Percentiles rank a stretch among this genome's conserved stretches.
phyloP scores from a whole-genome alignment of 805 yeast species.

The Schwanniomyces vanrijiae region DNA sequence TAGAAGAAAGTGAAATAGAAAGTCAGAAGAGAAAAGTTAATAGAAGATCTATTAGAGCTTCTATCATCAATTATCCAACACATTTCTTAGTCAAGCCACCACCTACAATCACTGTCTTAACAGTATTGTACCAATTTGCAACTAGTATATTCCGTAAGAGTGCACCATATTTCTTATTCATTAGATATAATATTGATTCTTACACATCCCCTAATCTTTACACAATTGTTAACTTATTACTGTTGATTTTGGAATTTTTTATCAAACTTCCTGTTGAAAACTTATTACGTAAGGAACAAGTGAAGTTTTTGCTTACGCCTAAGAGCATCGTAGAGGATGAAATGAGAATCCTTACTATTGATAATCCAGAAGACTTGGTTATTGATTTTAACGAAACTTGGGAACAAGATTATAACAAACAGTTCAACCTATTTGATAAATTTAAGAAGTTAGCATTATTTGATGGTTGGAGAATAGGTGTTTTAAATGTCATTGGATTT shows the following conservation, averaged over 20 bases:
- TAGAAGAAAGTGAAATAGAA: neutral
- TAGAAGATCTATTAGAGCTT: constrained; percentile 70
- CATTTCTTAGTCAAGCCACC: constrained; percentile 59
- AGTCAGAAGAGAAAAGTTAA: constrained; percentile 11
- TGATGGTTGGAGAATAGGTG: constrained; percentile 91
- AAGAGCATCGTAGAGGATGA: constrained; percentile 37
- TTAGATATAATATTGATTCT: constrained; percentile 63
- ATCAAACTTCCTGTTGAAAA: constrained; percentile 87
- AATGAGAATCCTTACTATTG: constrained; percentile 41
- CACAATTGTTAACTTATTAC: constrained; percentile 55
- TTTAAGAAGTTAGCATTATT: constrained; percentile 43
- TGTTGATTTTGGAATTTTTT: constrained; percentile 68
- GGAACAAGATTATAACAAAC: constrained; percentile 31
- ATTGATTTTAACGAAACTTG: constrained; percentile 53
- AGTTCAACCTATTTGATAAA: constrained; percentile 42
- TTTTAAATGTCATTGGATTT: constrained; percentile 73
- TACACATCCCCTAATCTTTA: constrained; percentile 61
- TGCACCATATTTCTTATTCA: constrained; percentile 65
- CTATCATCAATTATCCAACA: constrained; percentile 59
- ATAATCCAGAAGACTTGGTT: constrained; percentile 50
- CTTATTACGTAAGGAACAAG: constrained; percentile 78
- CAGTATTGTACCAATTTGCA: constrained; percentile 61
- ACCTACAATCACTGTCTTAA: constrained; percentile 35
- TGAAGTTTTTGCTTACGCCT: constrained; percentile 54
- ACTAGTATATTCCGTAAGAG: constrained; percentile 60